These are phyloP conservation scores for Hysterium pulicare DNA, from an alignment of 2,329 filamentous ascomycete genomes.

Conservation along the genomic window DNA sequence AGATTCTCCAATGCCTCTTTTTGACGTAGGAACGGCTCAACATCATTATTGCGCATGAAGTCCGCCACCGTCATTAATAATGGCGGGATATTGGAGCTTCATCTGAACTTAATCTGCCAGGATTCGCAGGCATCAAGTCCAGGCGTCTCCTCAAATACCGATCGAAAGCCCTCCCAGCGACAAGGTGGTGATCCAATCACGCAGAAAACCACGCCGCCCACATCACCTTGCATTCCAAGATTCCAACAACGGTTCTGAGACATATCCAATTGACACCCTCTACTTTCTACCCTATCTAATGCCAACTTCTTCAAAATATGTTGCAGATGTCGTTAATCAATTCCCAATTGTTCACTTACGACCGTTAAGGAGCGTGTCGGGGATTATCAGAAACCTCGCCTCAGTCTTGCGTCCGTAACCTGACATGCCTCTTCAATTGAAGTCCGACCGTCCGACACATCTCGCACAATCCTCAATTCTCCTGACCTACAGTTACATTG, in stretches of 20 bases:
- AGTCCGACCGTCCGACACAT: neutral
- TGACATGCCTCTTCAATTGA: neutral
- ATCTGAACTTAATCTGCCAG: neutral
- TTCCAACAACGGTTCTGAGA: neutral
- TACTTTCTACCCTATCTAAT: neutral
- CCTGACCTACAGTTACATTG: neutral
- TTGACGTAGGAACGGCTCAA: neutral
- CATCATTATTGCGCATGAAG: neutral
- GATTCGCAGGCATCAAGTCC: neutral
- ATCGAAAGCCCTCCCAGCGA: too few species aligned
- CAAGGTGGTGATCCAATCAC: neutral
- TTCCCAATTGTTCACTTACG: neutral
- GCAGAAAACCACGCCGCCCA: too few species aligned
- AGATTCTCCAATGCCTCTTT: neutral
- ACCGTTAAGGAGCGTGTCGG: neutral
- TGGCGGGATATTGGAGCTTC: neutral
- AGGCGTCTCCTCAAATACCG: too few species aligned
- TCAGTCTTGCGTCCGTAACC: neutral
- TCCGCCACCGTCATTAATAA: neutral
- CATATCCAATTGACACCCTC: neutral
- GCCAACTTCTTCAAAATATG: neutral
- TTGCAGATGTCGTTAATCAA: neutral
- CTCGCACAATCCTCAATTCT: neutral
- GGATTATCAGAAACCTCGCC: neutral
- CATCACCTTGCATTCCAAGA: neutral